Evolutionary conservation across 2,329 filamentous ascomycete species (phyloP).

Genomic region (Bertia moriformis): DNA sequence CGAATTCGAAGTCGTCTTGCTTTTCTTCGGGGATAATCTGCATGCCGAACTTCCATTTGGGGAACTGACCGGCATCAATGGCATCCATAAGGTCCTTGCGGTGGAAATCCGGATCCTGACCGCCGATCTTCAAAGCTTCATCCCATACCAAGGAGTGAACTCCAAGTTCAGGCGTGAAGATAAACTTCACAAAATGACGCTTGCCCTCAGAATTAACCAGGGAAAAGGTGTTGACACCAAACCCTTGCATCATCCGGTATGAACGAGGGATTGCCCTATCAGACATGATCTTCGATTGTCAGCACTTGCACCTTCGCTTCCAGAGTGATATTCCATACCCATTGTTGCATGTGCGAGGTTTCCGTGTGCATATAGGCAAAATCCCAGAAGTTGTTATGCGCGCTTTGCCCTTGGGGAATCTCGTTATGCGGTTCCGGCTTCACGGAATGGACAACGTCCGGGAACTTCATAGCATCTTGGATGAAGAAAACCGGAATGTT

Average conservation of each 20-base stretch:
- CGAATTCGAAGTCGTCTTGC: constrained; percentile 69
- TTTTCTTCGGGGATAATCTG: constrained; percentile 59
- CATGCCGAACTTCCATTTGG: constrained; percentile 70
- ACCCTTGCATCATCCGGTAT: constrained; percentile 75
- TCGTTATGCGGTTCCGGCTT: constrained; percentile 61
- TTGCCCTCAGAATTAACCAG: constrained; percentile 55
- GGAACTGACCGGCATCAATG: constrained; percentile 56
- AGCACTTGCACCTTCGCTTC: constrained; percentile 38
- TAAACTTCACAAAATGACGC: constrained; percentile 64
- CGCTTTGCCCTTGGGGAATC: constrained; percentile 42
- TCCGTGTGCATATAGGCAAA: constrained; percentile 48
- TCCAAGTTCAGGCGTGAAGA: constrained; percentile 60
- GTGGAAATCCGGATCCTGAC: constrained; percentile 70
- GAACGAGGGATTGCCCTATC: constrained; percentile 61
- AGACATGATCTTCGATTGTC: constrained; percentile 60
- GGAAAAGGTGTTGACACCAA: constrained; percentile 68
- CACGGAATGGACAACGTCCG: constrained; percentile 60
- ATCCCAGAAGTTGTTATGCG: constrained; percentile 58
- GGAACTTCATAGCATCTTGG: constrained; percentile 61
- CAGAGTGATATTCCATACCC: neutral
- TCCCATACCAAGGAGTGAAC: constrained; percentile 69
- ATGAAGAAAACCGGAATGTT: constrained; percentile 66
- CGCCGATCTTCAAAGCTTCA: constrained; percentile 60
- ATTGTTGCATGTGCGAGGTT: constrained; percentile 51
- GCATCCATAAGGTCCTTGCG: constrained; percentile 64